Conservation (phyloP, 169 alveolate species). For the Cryptosporidium bovis region DNA sequence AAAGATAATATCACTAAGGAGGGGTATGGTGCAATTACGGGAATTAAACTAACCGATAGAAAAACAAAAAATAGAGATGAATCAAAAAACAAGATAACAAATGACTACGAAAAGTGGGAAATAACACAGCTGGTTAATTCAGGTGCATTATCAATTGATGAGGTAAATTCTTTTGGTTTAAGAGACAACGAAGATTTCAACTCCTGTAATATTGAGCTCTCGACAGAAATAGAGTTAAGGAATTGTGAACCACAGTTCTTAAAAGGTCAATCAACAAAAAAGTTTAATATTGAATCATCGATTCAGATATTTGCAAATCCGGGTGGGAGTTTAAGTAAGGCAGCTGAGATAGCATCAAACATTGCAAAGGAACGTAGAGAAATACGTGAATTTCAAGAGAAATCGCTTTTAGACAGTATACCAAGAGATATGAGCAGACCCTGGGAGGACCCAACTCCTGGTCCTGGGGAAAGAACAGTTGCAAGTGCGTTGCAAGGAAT, state of each 20-base stretch:
- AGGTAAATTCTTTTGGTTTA: background rate
- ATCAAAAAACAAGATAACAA: constrained; percentile 20
- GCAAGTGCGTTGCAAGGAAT: constrained; percentile 82
- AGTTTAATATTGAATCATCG: constrained; percentile 83
- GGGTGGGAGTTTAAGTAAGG: constrained; percentile 92
- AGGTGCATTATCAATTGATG: constrained; percentile 42
- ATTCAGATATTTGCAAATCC: constrained; percentile 91
- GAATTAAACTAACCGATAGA: constrained; percentile 78
- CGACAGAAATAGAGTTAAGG: constrained; percentile 90
- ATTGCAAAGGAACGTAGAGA: constrained; percentile 89
- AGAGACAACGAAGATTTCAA: background rate
- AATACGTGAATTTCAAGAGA: constrained; percentile 85
- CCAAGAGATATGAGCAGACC: constrained; percentile 90
- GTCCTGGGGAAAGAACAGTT: constrained; percentile 90
- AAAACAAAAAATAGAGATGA: background rate
- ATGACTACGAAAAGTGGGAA: constrained; percentile 80
- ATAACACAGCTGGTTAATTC: constrained; percentile 58
- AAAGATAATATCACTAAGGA: constrained; percentile 6
- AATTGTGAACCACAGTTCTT: constrained; percentile 95
- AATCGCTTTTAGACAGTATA: constrained; percentile 85
- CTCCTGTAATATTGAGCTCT: constrained; percentile 13
- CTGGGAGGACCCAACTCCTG: constrained; percentile 92
- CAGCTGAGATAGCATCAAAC: constrained; percentile 88
- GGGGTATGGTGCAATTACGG: constrained; percentile 85
- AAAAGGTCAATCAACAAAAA: constrained; percentile 94